phyloP scores from a whole-genome alignment of 106 monocot species.

The Vanilla planifolia region DNA sequence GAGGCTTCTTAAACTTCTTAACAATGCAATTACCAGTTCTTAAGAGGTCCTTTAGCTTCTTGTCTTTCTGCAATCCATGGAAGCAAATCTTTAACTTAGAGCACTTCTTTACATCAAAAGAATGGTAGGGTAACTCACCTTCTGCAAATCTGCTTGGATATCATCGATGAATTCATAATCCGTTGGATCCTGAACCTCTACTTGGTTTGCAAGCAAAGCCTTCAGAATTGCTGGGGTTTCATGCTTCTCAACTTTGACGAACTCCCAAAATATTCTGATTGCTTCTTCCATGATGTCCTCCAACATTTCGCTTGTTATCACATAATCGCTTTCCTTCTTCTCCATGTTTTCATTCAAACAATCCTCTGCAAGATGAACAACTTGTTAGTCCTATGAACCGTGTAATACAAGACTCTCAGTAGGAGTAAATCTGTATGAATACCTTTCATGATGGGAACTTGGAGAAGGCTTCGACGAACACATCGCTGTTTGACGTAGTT shows the following conservation, averaged over 20 bases:
- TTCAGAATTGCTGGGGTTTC: conserved; percentile 48
- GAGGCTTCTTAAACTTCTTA: conserved; percentile 76
- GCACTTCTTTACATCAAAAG: no score
- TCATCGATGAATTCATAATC: conserved; percentile 41
- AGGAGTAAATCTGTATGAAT: no score
- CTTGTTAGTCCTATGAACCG: background rate
- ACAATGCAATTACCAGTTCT: conserved; percentile 72
- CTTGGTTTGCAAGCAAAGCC: conserved; percentile 30
- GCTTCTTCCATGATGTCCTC: conserved; percentile 60
- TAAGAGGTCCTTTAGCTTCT: conserved; percentile 65
- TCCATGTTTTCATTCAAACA: conserved; percentile 43
- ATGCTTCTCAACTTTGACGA: conserved; percentile 66
- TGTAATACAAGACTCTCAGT: background rate
- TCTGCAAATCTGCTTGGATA: conserved; percentile 38
- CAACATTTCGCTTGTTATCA: conserved; percentile 37
- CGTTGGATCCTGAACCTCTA: conserved; percentile 56
- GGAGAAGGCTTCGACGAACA: conserved; percentile 49
- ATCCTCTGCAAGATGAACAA: conserved; percentile 44
- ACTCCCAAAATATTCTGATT: conserved; percentile 70
- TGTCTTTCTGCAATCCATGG: conserved; percentile 45
- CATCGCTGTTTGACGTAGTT: conserved; percentile 60
- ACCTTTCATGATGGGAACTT: conserved; percentile 85
- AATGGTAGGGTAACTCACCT: no score
- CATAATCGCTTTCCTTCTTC: conserved; percentile 16
- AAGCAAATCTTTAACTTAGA: no score